Conservation (phyloP, 495 filamentous ascomycete species). For the Tuber microsphaerosporum region DNA sequence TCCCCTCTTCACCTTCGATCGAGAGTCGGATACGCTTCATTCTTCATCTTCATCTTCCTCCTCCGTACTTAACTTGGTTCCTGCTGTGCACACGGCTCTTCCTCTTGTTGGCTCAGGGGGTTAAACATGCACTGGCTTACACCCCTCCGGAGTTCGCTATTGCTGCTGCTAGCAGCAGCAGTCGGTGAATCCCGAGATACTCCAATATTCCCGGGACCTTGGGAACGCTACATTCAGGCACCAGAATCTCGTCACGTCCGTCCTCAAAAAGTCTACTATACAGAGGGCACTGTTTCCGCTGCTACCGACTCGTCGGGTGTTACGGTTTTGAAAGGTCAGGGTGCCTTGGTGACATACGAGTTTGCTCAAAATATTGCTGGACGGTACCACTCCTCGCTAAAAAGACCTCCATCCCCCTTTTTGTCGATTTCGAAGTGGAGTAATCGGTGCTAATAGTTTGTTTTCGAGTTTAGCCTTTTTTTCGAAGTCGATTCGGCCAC, state of each 20-base stretch:
- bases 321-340: slow-evolving; percentile 38
- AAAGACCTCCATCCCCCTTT: neutral
- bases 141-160: neutral
- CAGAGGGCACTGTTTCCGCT: slow-evolving; percentile 33
- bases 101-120: neutral
- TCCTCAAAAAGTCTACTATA: slow-evolving; percentile 31
- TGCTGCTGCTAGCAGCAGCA: neutral
- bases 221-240: slow-evolving; percentile 43
- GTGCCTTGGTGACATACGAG: slow-evolving; percentile 43
- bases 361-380: slow-evolving; percentile 45
- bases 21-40: neutral
- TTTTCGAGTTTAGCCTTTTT: neutral
- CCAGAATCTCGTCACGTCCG: slow-evolving; percentile 41
- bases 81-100: neutral
- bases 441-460: neutral
- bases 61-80: neutral
- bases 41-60: neutral
- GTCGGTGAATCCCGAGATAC: neutral
- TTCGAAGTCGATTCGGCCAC: slow-evolving; percentile 25
- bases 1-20: neutral
- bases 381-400: slow-evolving; percentile 28
- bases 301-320: slow-evolving; percentile 9
- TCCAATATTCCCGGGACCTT: slow-evolving; percentile 42
- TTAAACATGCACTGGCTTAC: neutral
- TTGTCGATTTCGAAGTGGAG: neutral